Conservation (phyloP, 1,284 basidiomycete genomes). For the Ceratobasidium sp. region DNA sequence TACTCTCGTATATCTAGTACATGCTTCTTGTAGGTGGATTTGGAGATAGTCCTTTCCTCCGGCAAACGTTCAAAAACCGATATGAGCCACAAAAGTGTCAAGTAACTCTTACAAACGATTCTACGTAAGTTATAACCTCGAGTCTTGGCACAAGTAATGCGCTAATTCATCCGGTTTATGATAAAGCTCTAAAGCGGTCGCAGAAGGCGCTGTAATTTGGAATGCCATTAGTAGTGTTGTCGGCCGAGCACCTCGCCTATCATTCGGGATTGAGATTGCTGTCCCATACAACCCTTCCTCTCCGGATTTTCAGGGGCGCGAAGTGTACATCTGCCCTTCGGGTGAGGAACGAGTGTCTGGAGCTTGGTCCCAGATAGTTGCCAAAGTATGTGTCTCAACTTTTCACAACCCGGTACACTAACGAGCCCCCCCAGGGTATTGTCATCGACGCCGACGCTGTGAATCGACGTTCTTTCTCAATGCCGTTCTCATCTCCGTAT, state of each 20-base stretch:
- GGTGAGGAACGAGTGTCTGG: conserved; percentile 4
- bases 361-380: conserved; percentile 15
- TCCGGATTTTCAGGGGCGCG: conserved; percentile 3
- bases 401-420: neutral
- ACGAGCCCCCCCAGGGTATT: conserved; percentile 1
- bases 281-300: neutral
- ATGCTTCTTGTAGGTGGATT: conserved; percentile 48
- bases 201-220: conserved; percentile 48
- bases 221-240: conserved; percentile 35
- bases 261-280: conserved; percentile 22
- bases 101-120: conserved; percentile 44
- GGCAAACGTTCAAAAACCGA: conserved; percentile 26
- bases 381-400: neutral
- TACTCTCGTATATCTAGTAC: conserved; percentile 9
- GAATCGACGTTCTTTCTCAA: neutral
- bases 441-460: conserved; percentile 32
- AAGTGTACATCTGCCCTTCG: neutral
- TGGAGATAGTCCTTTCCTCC: conserved; percentile 45
- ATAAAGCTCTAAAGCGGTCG: conserved; percentile 47
- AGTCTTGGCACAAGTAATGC: neutral
- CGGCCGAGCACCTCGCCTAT: conserved; percentile 37
- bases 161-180: no score
- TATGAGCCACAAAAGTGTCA: conserved; percentile 23
- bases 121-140: conserved; percentile 24
- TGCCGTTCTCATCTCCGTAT: neutral